Percentiles rank a stretch among this genome's conserved stretches.
These are phyloP conservation scores for Dacryopinax spathularia DNA, from an alignment of 768 basidiomycete genomes.

Conservation along the genomic window DNA sequence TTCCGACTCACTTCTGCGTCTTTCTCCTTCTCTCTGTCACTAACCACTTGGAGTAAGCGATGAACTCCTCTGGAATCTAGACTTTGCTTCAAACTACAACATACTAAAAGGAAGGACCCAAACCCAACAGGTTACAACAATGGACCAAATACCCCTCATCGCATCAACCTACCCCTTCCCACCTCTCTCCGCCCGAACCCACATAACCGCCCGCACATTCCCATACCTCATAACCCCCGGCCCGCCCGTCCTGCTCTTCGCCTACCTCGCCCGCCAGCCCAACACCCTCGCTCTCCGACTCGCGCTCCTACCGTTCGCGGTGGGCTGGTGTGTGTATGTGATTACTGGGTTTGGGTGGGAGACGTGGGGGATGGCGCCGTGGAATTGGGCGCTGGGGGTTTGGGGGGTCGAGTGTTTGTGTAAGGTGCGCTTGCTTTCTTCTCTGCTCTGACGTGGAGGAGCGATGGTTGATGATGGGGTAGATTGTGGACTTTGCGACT, in stretches of 20 bases:
- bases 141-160: neutral
- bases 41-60: too few relatives aligned
- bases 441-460: too few relatives aligned
- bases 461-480: neutral
- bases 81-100: too few relatives aligned
- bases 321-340: neutral
- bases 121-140: neutral
- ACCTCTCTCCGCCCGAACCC: neutral
- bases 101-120: too few relatives aligned
- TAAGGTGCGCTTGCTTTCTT: neutral
- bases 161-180: neutral
- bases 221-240: neutral
- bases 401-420: neutral
- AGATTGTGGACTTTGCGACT: neutral
- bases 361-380: neutral
- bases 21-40: too few relatives aligned
- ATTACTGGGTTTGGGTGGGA: neutral
- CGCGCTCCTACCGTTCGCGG: conserved; percentile 43
- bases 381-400: neutral
- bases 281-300: conserved; percentile 51
- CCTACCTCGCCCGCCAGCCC: conserved; percentile 54
- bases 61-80: too few relatives aligned
- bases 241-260: conserved; percentile 33
- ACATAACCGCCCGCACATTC: neutral
- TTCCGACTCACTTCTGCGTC: too few relatives aligned